Evolutionary conservation across 371 early-diverging fungal species (phyloP).

Genomic region (Dinochytrium kinnereticum): DNA sequence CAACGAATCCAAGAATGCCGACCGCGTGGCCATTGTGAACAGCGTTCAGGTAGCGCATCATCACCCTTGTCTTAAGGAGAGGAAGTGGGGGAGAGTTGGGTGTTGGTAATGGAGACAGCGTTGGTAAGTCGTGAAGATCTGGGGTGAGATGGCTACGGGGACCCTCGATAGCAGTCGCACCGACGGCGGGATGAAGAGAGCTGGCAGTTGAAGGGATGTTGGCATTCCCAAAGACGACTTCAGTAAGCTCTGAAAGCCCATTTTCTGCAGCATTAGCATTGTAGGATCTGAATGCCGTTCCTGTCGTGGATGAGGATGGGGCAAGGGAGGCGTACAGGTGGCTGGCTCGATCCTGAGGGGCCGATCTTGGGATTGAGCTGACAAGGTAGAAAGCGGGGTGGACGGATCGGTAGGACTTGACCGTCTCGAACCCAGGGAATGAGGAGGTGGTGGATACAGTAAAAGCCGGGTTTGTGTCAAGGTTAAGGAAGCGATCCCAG

Average conservation of each 20-base stretch:
- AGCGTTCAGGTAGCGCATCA: conserved; percentile 28
- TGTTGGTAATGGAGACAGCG: neutral
- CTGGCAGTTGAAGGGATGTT: neutral
- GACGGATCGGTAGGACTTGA: conserved; percentile 1
- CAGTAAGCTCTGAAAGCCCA: no score
- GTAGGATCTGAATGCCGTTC: no score
- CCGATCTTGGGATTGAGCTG: neutral
- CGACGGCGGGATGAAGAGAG: neutral
- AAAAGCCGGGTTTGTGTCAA: neutral
- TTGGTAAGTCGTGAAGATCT: neutral
- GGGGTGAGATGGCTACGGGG: neutral
- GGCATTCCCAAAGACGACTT: neutral
- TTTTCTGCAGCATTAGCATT: no score
- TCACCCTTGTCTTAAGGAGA: conserved; percentile 9
- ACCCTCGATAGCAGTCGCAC: neutral
- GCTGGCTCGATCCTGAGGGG: no score
- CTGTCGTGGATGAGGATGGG: no score
- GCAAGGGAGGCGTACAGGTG: no score
- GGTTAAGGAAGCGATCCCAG: conserved; percentile 5
- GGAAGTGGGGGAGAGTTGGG: neutral
- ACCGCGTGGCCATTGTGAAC: conserved; percentile 29
- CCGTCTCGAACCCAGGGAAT: neutral
- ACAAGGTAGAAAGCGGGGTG: conserved; percentile 20
- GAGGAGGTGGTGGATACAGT: neutral
- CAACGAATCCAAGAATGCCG: conserved; percentile 30